phyloP scores from a whole-genome alignment of 176 grass and related monocot genomes.

The Alloteropsis semialata region DNA sequence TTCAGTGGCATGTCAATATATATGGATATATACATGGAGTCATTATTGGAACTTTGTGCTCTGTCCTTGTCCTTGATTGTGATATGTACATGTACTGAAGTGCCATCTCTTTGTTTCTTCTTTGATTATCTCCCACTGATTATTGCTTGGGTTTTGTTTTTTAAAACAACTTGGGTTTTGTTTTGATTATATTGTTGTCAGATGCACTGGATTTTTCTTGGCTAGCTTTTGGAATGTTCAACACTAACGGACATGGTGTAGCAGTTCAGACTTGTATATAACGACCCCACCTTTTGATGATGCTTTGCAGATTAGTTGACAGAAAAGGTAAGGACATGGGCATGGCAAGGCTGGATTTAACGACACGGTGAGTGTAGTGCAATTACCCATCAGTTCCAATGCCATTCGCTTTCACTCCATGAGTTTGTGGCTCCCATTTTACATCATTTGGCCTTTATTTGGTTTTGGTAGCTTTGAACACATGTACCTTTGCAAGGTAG shows the following conservation, averaged over 20 bases:
- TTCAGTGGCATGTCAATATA: not conserved
- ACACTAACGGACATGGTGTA: not conserved
- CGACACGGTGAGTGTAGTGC: not conserved
- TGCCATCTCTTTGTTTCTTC: not conserved
- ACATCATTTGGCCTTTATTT: not conserved
- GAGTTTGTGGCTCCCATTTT: not conserved
- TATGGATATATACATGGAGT: not conserved
- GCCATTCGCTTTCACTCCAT: not conserved
- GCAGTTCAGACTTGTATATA: not conserved
- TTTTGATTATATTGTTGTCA: not conserved
- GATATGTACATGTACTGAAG: not conserved
- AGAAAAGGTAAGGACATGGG: not conserved
- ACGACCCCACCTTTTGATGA: not conserved
- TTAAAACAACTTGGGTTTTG: not conserved
- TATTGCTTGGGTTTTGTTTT: not conserved
- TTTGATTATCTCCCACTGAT: not conserved
- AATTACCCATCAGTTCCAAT: not conserved
- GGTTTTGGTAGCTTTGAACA: not conserved
- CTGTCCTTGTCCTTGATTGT: conserved; percentile 2
- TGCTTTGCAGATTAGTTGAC: not conserved
- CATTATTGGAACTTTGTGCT: not conserved
- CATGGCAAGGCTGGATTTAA: not conserved
- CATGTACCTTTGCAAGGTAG: not conserved
- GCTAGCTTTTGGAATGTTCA: not conserved
- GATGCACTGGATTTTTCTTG: not conserved